A percentile compares a stretch with the other conserved stretches of the same genome.
phyloP scores from a whole-genome alignment of 345 rosid genomes.

The Abelmoschus esculentus region DNA sequence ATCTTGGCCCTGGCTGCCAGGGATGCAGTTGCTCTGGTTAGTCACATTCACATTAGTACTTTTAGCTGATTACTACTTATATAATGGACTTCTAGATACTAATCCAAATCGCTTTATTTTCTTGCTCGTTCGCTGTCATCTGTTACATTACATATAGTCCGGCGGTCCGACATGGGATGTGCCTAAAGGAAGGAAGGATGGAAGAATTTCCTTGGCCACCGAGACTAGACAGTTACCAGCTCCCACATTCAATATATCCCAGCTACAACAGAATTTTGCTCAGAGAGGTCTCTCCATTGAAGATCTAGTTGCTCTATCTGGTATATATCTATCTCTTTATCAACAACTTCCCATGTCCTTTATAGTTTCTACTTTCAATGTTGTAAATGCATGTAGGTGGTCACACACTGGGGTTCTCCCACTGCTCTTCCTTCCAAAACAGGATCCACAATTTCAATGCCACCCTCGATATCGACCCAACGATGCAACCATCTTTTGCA shows the following conservation, averaged over 20 bases:
- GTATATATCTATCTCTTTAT: constrained; percentile 19
- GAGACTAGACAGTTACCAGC: constrained; percentile 79
- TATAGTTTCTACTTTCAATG: not conserved
- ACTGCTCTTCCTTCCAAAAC: constrained; percentile 78
- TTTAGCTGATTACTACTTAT: not conserved
- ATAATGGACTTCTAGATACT: not conserved
- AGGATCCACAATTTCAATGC: constrained; percentile 73
- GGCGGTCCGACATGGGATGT: constrained; percentile 89
- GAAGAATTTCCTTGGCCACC: constrained; percentile 66
- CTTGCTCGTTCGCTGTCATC: not conserved
- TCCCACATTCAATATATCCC: constrained; percentile 69
- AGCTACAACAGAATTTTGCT: constrained; percentile 64
- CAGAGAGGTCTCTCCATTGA: constrained; percentile 63
- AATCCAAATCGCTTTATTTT: not conserved
- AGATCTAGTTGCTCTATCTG: constrained; percentile 77
- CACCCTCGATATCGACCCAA: constrained; percentile 48
- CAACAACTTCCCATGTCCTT: not conserved
- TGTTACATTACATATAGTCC: constrained; percentile 35
- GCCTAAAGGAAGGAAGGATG: constrained; percentile 85
- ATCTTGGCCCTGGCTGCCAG: constrained; percentile 80
- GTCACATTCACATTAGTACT: not conserved
- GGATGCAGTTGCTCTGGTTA: constrained; percentile 70
- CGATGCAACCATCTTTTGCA: constrained; percentile 56
- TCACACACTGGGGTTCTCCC: constrained; percentile 83
- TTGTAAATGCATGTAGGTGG: constrained; percentile 38